Evolutionary conservation across 2,329 filamentous ascomycete genomes (phyloP).

Genomic region (Diaporthe sp.): DNA sequence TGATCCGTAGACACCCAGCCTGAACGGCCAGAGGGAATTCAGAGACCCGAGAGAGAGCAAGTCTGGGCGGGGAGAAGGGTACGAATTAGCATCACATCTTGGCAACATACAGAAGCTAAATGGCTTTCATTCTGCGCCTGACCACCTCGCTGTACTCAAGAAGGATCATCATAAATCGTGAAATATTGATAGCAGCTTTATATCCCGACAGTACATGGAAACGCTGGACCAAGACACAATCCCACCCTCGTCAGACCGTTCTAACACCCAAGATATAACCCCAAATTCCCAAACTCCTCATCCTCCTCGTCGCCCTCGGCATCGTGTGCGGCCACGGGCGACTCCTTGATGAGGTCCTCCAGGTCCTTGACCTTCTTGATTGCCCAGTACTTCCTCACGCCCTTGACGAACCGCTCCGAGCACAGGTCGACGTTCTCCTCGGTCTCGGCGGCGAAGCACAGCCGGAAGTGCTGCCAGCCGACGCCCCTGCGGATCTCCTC

Average conservation of each 20-base stretch:
- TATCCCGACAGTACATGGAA: background rate
- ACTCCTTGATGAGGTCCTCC: constrained; percentile 69
- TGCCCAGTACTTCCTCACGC: constrained; percentile 81
- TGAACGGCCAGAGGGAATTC: background rate
- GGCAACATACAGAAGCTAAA: background rate
- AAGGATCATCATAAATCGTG: constrained; percentile 14
- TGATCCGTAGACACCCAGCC: no score
- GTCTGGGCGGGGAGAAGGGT: no score
- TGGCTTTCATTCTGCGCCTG: background rate
- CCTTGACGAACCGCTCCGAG: constrained; percentile 75
- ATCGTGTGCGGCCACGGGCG: constrained; percentile 43
- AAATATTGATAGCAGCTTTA: background rate
- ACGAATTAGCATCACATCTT: background rate
- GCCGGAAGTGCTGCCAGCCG: constrained; percentile 79
- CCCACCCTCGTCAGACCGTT: constrained; percentile 31
- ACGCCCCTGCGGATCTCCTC: constrained; percentile 68
- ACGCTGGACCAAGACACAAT: background rate
- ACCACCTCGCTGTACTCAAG: background rate
- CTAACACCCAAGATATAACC: constrained; percentile 48
- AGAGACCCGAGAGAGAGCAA: no score
- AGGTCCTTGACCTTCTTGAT: constrained; percentile 77
- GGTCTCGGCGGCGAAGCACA: constrained; percentile 90
- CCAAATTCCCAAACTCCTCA: constrained; percentile 49
- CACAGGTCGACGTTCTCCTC: constrained; percentile 76
- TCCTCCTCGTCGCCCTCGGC: constrained; percentile 33